Evolutionary conservation across 306 rosid genomes (phyloP), one percentile per base, ranked within the genome.

Genomic region (Pachyrhizus erosus): DNA sequence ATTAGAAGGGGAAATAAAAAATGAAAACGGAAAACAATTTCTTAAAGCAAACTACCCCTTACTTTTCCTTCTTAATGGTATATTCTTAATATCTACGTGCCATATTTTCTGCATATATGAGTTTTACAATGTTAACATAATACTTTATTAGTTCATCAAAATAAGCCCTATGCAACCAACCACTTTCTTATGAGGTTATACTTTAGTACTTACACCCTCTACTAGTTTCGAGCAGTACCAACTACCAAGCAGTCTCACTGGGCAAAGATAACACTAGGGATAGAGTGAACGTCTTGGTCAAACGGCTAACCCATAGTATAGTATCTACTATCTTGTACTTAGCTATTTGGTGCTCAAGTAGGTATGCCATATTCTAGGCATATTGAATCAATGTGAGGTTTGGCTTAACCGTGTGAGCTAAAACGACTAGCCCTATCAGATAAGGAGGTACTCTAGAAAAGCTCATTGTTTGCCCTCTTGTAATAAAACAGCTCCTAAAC

Each of bases 231-330:
- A 58, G 55, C 42, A 51, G 18, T 37, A 34, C 26, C 82, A 46
- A 46, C 46, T 46, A 13, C 18, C 51, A 14, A 31, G 57, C 12
- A 33, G 33, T 73, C 49, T 31, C 23, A 37, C 34, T 54, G 67
- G 29, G 18, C 37, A 34, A 33, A 74, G 21, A 55, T 11, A 73
- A 54, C 24, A 55, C 31, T 61, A 26, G 61, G 60, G n/a, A 61
- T 60, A 76, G 71, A 54, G 45, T 26, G 42, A 76, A 45, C 71
- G 39, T 60, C 71, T 42, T 60, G 43, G 39, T 39, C 57, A 60
- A 60, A 58, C 24, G 42, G 70, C 27, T 58, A 52, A 15, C 31
- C 13, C 20, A 15, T 48, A 48, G 6, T 48, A 33, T 31, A 33
- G 34, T 33, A 34, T 72, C 61, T 27, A n/a, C n/a, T n/a, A n/a